These are phyloP conservation scores for Willaertia magna DNA, from an alignment of 208 protist genomes.

Conservation along the genomic window DNA sequence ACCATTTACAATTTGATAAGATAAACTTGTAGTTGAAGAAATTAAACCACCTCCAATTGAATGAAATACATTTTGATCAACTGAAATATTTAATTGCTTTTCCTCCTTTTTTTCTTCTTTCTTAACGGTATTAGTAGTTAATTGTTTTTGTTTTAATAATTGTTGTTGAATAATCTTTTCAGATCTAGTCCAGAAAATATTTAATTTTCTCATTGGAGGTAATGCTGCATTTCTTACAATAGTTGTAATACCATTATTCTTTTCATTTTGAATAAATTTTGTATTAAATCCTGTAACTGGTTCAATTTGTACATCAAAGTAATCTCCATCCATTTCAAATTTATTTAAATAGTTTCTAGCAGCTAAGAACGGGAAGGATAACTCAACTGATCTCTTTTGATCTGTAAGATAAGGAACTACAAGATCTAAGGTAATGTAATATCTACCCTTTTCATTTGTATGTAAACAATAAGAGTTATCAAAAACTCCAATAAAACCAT, in stretches of 20 bases:
- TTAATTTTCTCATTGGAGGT: not conserved
- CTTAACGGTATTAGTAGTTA: not conserved
- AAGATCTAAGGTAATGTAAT: not conserved
- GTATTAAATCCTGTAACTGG: not conserved
- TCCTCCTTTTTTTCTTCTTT: not conserved
- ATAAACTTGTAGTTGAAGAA: not conserved
- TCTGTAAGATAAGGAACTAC: not conserved
- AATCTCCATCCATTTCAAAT: not conserved
- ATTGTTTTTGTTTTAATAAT: not conserved
- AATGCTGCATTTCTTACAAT: not conserved
- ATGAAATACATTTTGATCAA: not conserved
- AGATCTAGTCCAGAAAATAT: not conserved
- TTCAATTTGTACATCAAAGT: not conserved
- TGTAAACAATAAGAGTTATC: not conserved
- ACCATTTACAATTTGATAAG: not conserved
- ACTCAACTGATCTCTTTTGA: not conserved
- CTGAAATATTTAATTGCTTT: not conserved
- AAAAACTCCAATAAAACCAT: not conserved
- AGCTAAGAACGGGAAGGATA: not conserved
- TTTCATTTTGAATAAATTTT: not conserved
- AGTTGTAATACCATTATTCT: not conserved
- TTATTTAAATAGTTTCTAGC: not conserved
- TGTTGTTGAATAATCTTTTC: not conserved
- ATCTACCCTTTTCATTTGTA: not conserved
- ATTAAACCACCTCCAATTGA: not conserved